Percentiles rank a stretch among this genome's conserved stretches.
Evolutionary conservation across 208 protist species (phyloP).

Genomic region (Lotmaria passim): DNA sequence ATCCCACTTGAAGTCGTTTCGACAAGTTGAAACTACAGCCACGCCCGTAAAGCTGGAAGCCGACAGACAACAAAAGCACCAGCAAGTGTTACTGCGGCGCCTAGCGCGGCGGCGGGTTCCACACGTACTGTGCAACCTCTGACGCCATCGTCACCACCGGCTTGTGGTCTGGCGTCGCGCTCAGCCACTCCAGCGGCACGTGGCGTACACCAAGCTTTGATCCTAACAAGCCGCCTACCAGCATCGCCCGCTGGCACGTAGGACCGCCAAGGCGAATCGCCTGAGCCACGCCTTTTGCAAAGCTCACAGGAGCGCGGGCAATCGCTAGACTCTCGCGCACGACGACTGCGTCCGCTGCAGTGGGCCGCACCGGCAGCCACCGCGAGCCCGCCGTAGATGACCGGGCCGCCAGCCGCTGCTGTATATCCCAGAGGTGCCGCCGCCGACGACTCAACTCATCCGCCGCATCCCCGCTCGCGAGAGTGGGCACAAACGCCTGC

Average conservation of each 20-base stretch:
- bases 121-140: constrained; percentile 84
- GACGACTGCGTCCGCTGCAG: constrained; percentile 38
- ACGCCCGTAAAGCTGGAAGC: too few species aligned
- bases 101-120: constrained; percentile 80
- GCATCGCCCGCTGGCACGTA: constrained; percentile 68
- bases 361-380: constrained; percentile 38
- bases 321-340: constrained; percentile 69
- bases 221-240: constrained; percentile 85
- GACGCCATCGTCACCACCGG: constrained; percentile 70
- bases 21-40: too few species aligned
- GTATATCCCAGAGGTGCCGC: constrained; percentile 2
- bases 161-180: constrained; percentile 66
- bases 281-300: constrained; percentile 55
- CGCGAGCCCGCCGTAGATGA: background rate
- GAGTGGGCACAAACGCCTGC: constrained; percentile 19
- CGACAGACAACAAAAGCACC: too few species aligned
- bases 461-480: background rate
- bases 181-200: constrained; percentile 77
- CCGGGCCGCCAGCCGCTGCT: background rate
- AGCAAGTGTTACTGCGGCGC: background rate
- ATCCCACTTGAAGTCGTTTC: too few species aligned
- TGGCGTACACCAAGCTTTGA: constrained; percentile 65
- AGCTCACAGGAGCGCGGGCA: constrained; percentile 49
- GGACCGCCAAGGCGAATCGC: constrained; percentile 58
- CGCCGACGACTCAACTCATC: background rate